A percentile compares a stretch with the other conserved stretches of the same genome.
These are phyloP conservation scores for Suhomyces vadensis DNA, from an alignment of 805 yeast species.

Conservation along the genomic window DNA sequence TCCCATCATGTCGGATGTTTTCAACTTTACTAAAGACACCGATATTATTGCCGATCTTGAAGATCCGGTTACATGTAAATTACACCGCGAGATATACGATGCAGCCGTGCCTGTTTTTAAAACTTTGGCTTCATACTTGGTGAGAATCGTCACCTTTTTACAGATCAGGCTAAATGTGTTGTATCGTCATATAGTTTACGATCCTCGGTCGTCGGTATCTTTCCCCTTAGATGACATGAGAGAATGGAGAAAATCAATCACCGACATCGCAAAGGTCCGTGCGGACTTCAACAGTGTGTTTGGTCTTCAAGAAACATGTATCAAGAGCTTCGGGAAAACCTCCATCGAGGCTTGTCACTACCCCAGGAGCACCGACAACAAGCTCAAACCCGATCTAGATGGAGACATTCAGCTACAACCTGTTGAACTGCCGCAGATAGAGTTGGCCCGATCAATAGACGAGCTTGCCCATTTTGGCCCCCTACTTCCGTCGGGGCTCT, in stretches of 20 bases:
- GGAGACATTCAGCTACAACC: neutral
- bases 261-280: constrained; percentile 25
- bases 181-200: constrained; percentile 31
- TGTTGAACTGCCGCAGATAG: neutral
- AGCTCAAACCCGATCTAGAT: neutral
- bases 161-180: constrained; percentile 28
- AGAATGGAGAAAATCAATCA: constrained; percentile 30
- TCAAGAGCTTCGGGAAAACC: constrained; percentile 13
- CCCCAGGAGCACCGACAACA: constrained; percentile 4
- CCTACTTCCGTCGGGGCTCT: constrained; percentile 1
- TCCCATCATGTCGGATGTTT: constrained; percentile 42
- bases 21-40: constrained; percentile 22
- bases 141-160: constrained; percentile 33
- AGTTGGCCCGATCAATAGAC: neutral
- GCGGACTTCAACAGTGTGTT: constrained; percentile 21
- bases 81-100: constrained; percentile 14
- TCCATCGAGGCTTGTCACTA: constrained; percentile 10
- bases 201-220: constrained; percentile 14
- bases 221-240: constrained; percentile 20
- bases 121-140: constrained; percentile 27
- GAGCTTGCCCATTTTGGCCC: neutral
- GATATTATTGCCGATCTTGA: constrained; percentile 25
- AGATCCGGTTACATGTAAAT: constrained; percentile 8
- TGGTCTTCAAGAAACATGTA: constrained; percentile 27
- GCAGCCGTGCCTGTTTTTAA: constrained; percentile 18